Evolutionary conservation across 2,329 filamentous ascomycete species (phyloP).

Genomic region (Venturia oleaginea): DNA sequence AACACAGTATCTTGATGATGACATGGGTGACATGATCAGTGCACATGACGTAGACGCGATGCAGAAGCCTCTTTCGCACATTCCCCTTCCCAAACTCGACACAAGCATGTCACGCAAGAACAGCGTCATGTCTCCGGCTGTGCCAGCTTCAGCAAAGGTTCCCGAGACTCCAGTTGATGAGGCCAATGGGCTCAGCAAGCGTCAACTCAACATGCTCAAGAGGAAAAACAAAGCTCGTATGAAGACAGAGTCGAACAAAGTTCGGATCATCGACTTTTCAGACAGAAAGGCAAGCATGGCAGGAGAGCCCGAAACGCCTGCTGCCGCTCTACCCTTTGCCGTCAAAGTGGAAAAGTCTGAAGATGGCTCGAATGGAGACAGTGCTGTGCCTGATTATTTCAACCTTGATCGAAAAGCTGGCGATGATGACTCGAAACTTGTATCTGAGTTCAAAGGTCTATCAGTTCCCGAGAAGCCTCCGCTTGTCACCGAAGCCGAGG

Average conservation of each 20-base stretch:
- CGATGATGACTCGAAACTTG: constrained; percentile 85
- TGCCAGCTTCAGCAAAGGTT: constrained; percentile 20
- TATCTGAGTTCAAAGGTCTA: constrained; percentile 90
- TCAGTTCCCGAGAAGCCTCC: constrained; percentile 75
- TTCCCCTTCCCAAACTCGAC: constrained; percentile 40
- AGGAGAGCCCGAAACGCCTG: constrained; percentile 47
- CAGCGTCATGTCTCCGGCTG: constrained; percentile 32
- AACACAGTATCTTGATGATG: constrained; percentile 77
- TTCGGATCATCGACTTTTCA: constrained; percentile 80
- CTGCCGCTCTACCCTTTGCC: constrained; percentile 44
- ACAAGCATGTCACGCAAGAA: constrained; percentile 38
- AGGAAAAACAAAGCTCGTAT: constrained; percentile 86
- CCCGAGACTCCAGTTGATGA: constrained; percentile 41
- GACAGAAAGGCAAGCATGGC: constrained; percentile 54
- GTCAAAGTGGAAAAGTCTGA: constrained; percentile 53
- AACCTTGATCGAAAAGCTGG: constrained; percentile 70
- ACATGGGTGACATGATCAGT: constrained; percentile 71
- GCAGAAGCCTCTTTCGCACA: constrained; percentile 16
- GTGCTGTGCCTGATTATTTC: constrained; percentile 69
- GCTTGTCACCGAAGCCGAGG: constrained; percentile 66
- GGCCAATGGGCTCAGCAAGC: constrained; percentile 63
- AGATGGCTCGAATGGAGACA: constrained; percentile 56
- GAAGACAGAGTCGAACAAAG: constrained; percentile 81
- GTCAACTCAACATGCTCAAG: constrained; percentile 90
- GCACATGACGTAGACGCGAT: constrained; percentile 44